Base-by-base conservation (phyloP, 768 basidiomycete species). In the Pleurotus tuoliensis region DNA sequence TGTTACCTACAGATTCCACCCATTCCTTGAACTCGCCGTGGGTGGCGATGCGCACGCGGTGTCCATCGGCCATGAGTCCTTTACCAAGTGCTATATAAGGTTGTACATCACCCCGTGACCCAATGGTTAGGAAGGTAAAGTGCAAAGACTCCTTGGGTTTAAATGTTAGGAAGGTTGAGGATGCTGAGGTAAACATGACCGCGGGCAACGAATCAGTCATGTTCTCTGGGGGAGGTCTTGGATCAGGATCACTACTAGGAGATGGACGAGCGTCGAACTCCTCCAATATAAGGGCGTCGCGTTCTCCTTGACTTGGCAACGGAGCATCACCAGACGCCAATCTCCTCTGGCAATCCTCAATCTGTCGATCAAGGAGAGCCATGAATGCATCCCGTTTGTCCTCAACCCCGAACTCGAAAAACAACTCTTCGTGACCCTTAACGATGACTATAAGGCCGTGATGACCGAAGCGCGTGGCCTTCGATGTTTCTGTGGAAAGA, bases 101-200 rank as follows among this genome's bases (percentile, higher is more conserved):
- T 70, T 99, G 96, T 7, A 98, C 97, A 68, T 99, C 96, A 51
- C 96, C 96, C 50, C 96, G 82, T 18, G 93, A 94, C 5, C 96
- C 96, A 62, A 99, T 97, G 1, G 96, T 98, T 59, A 98, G 72
- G 73, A 96, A 94, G 0, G 97, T 98, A 65, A 99, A 92, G 63
- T 85, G 88, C 58, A 99, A 72, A 2, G 90, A 76, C 62, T 90
- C 82, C 63, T 82, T 80, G 2, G 96, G 97, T 70, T 94, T 95
- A 77, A 99, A 99, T 5, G 94, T 96, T 61, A 99, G 73, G 75
- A 98, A 98, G 2, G 96, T 96, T 3, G 92, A 94, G 0, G 92
- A 93, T n/a, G 90, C 87, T 9, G 92, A 95, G 1, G 89, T 93
- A 71, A 99, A 98, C 92, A 98, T 94, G 43, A 93, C 84, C n/a